Conservation (phyloP, 192 early-diverging fungal genomes). For the Kickxella alabastrina region DNA sequence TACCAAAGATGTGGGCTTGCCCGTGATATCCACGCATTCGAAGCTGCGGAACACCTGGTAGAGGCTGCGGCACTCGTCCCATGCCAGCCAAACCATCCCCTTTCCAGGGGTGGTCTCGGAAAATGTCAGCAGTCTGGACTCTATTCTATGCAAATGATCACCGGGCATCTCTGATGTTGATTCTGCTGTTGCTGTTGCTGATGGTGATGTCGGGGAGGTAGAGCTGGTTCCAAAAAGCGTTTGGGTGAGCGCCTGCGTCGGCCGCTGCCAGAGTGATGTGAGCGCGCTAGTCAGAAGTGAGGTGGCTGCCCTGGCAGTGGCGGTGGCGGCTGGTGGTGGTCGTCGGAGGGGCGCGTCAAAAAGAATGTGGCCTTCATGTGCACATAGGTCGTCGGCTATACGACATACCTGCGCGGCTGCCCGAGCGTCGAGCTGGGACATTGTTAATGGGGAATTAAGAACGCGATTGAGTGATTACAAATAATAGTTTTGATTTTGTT, state of each 20-base stretch:
- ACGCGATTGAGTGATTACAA: neutral
- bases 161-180: neutral
- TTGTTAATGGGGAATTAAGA: neutral
- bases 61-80: constrained; percentile 44
- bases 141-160: constrained; percentile 13
- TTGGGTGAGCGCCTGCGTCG: neutral
- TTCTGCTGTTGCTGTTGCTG: neutral
- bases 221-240: no score
- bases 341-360: constrained; percentile 14
- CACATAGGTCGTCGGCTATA: constrained; percentile 28
- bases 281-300: neutral
- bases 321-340: neutral
- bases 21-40: constrained; percentile 39
- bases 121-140: constrained; percentile 7
- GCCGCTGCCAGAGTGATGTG: neutral
- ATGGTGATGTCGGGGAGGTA: no score
- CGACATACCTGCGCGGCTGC: constrained; percentile 34
- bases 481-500: neutral
- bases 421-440: constrained; percentile 15
- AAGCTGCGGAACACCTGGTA: constrained; percentile 25
- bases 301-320: neutral
- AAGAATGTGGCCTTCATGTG: constrained; percentile 23
- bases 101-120: neutral
- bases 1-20: constrained; percentile 39
- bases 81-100: constrained; percentile 43